Conservation (phyloP, 192 early-diverging fungal genomes). For the Coemansia sp. region DNA sequence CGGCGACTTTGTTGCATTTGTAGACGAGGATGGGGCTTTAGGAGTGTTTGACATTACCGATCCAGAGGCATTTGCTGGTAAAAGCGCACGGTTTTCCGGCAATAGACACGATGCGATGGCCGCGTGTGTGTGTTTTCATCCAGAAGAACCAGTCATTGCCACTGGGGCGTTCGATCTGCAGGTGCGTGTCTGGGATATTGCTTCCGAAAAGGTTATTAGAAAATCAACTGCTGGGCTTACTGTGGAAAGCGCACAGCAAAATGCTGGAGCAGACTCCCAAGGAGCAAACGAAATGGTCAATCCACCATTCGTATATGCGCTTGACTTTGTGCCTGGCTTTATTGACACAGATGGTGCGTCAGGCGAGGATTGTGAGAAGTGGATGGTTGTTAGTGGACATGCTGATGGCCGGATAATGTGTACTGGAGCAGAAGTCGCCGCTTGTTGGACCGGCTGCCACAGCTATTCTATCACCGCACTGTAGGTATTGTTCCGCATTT, state of each 20-base stretch:
- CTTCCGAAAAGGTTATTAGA: conserved; percentile 13
- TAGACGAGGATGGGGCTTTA: conserved; percentile 36
- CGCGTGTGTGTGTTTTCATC: conserved; percentile 41
- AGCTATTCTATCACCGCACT: conserved; percentile 48
- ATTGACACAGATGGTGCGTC: neutral
- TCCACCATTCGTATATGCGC: conserved; percentile 48
- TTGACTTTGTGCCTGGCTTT: conserved; percentile 30
- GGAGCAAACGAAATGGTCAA: conserved; percentile 24
- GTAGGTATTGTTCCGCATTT: conserved; percentile 14
- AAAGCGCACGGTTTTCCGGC: conserved; percentile 1
- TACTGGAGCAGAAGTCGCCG: conserved; percentile 1
- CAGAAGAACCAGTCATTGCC: conserved; percentile 23
- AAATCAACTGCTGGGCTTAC: neutral
- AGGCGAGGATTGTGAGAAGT: neutral
- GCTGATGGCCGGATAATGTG: conserved; percentile 51
- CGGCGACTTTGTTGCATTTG: conserved; percentile 51
- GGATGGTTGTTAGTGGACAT: conserved; percentile 43
- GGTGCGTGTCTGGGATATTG: conserved; percentile 46
- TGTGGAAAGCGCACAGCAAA: neutral
- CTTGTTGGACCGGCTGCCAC: conserved; percentile 31
- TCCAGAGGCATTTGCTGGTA: neutral
- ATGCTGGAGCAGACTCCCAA: neutral
- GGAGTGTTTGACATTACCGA: conserved; percentile 35
- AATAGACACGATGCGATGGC: conserved; percentile 31
- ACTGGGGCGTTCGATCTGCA: conserved; percentile 42